These are phyloP conservation scores for Stagonosporopsis vannaccii DNA, from an alignment of 2,329 filamentous ascomycete genomes.

Conservation along the genomic window DNA sequence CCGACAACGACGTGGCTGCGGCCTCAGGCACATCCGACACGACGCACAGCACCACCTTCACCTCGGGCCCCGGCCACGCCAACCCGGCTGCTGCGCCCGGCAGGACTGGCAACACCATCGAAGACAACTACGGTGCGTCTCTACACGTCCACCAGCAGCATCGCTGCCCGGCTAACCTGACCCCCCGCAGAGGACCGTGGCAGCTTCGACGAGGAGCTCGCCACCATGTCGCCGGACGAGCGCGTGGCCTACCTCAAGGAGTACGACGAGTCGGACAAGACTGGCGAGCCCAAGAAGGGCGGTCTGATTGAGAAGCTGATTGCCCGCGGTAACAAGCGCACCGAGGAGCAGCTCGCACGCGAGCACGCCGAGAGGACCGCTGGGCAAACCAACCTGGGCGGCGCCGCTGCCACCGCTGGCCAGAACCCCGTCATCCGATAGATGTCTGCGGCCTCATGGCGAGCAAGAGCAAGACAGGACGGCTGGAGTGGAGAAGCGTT, in stretches of 20 bases:
- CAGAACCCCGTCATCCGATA: constrained; percentile 20
- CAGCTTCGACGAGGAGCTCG: constrained; percentile 44
- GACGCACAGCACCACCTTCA: constrained; percentile 19
- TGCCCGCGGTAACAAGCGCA: constrained; percentile 45
- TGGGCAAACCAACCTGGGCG: constrained; percentile 8
- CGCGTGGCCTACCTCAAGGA: constrained; percentile 46
- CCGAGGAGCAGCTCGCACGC: constrained; percentile 41
- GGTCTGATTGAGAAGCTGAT: constrained; percentile 44
- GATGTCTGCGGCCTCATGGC: background rate
- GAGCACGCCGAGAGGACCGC: constrained; percentile 36
- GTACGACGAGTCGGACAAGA: constrained; percentile 46
- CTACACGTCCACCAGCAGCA: background rate
- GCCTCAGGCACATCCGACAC: constrained; percentile 18
- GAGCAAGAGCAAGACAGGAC: constrained; percentile 12
- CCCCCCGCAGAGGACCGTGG: constrained; percentile 37
- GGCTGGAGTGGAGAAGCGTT: constrained; percentile 6
- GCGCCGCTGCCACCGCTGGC: constrained; percentile 15
- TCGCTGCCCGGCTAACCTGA: constrained; percentile 7
- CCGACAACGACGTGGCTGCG: constrained; percentile 28
- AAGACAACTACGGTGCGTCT: constrained; percentile 15
- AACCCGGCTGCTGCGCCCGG: constrained; percentile 26
- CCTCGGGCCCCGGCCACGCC: constrained; percentile 22
- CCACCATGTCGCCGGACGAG: constrained; percentile 42
- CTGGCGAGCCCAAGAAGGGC: constrained; percentile 42
- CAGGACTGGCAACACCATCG: constrained; percentile 14